phyloP scores from a whole-genome alignment of 2,329 filamentous ascomycete genomes.

The Myriosclerotinia duriaeana region DNA sequence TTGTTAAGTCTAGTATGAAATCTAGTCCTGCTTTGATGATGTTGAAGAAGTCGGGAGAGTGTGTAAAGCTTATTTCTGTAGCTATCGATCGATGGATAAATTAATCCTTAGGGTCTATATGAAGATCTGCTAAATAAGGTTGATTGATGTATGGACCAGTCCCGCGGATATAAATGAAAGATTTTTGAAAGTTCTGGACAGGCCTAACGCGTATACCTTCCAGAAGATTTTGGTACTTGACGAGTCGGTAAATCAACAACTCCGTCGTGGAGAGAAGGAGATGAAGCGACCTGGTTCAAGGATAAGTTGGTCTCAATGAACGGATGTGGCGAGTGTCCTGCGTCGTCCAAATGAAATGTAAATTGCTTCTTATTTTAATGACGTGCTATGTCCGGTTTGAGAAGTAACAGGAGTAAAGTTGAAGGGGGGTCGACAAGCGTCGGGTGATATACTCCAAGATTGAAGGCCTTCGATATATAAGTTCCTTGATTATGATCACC shows the following conservation, averaged over 20 bases:
- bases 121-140: conserved; percentile 36
- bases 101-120: conserved; percentile 27
- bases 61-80: conserved; percentile 31
- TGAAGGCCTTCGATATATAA: conserved; percentile 35
- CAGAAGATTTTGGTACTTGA: conserved; percentile 22
- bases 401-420: conserved; percentile 30
- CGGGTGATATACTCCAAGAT: conserved; percentile 40
- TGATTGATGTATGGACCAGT: conserved; percentile 32
- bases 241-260: conserved; percentile 17
- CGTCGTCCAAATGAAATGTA: conserved; percentile 39
- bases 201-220: conserved; percentile 38
- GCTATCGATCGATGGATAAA: conserved; percentile 30
- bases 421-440: conserved; percentile 35
- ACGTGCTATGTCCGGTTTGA: conserved; percentile 37
- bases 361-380: conserved; percentile 38
- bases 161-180: conserved; percentile 32
- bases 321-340: conserved; percentile 36
- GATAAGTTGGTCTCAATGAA: conserved; percentile 32
- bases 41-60: conserved; percentile 25
- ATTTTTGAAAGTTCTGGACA: conserved; percentile 31
- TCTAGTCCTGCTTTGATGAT: conserved; percentile 24
- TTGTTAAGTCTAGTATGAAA: conserved; percentile 24
- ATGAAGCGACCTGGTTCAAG: conserved; percentile 34
- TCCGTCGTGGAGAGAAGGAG: conserved; percentile 28
- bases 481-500: conserved; percentile 37